Conservation (phyloP, 2,329 filamentous ascomycete species). For the Parascedosporium putredinis region DNA sequence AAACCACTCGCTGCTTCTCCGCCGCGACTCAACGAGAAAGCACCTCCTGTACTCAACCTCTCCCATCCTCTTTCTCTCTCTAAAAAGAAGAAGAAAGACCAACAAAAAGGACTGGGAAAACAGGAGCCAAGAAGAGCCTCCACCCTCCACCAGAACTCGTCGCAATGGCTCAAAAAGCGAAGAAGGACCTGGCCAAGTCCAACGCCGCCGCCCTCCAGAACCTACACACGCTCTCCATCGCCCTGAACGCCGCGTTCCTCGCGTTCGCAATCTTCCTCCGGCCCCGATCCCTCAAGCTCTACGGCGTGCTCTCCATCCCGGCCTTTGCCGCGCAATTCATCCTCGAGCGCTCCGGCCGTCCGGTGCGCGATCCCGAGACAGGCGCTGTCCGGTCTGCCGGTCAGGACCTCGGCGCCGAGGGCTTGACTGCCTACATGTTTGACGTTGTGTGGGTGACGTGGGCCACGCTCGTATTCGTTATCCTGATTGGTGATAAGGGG, state of each 20-base stretch:
- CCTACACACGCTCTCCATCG: constrained; percentile 66
- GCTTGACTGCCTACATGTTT: constrained; percentile 96
- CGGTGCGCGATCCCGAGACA: constrained; percentile 54
- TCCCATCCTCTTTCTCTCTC: no score
- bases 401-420: constrained; percentile 78
- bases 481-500: constrained; percentile 70
- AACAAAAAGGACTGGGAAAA: no score
- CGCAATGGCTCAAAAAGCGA: constrained; percentile 51
- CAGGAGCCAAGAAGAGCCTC: background rate
- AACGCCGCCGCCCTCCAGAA: constrained; percentile 70
- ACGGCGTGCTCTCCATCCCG: constrained; percentile 62
- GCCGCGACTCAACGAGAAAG: no score
- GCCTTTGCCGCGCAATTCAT: constrained; percentile 72
- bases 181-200: constrained; percentile 60
- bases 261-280: constrained; percentile 57
- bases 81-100: no score
- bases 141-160: background rate
- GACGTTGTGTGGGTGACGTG: constrained; percentile 94
- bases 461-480: constrained; percentile 61
- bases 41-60: no score
- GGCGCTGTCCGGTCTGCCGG: constrained; percentile 64
- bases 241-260: constrained; percentile 66
- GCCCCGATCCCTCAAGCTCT: constrained; percentile 55
- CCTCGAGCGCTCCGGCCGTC: constrained; percentile 76
- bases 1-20: no score